A percentile compares a stretch with the other conserved stretches of the same genome.
phyloP scores from a whole-genome alignment of 108 stramenopile genomes.

The Pinguiococcus pyrenoidosus region DNA sequence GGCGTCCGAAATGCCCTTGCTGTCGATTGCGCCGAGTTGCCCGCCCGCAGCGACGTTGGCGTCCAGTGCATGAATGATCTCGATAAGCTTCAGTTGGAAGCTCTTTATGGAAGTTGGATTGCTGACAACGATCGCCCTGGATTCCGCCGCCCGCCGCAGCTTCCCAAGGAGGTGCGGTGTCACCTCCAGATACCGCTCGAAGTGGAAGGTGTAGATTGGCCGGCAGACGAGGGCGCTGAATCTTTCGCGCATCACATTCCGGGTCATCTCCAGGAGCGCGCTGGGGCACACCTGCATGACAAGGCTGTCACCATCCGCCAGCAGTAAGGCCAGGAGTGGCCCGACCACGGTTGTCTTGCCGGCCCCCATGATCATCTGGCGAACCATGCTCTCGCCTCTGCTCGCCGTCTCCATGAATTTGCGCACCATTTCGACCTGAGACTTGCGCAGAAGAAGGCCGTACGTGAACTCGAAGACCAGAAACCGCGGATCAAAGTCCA shows the following conservation, averaged over 20 bases:
- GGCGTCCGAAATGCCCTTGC: no score
- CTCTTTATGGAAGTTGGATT: constrained; percentile 94
- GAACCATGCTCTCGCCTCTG: constrained; percentile 68
- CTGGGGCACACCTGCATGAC: constrained; percentile 90
- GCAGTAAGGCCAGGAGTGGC: constrained; percentile 86
- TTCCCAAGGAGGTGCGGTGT: constrained; percentile 83
- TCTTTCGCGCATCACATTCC: constrained; percentile 86
- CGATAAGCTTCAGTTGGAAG: constrained; percentile 89
- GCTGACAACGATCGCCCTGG: constrained; percentile 83
- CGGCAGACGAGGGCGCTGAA: constrained; percentile 90
- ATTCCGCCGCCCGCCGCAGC: constrained; percentile 68
- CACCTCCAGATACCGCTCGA: constrained; percentile 75
- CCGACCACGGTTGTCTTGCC: constrained; percentile 99
- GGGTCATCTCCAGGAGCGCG: constrained; percentile 88
- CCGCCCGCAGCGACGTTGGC: neutral
- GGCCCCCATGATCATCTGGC: constrained; percentile 99
- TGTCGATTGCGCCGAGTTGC: constrained; percentile 41
- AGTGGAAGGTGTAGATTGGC: constrained; percentile 91
- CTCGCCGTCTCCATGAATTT: constrained; percentile 56
- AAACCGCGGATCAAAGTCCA: constrained; percentile 83
- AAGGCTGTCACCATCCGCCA: constrained; percentile 85
- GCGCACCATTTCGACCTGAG: constrained; percentile 87
- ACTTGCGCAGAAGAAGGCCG: constrained; percentile 77
- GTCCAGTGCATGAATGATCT: constrained; percentile 89
- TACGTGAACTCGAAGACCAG: constrained; percentile 94